Conservation (phyloP, 148 eudicot genomes). For the Agrostemma githago region DNA sequence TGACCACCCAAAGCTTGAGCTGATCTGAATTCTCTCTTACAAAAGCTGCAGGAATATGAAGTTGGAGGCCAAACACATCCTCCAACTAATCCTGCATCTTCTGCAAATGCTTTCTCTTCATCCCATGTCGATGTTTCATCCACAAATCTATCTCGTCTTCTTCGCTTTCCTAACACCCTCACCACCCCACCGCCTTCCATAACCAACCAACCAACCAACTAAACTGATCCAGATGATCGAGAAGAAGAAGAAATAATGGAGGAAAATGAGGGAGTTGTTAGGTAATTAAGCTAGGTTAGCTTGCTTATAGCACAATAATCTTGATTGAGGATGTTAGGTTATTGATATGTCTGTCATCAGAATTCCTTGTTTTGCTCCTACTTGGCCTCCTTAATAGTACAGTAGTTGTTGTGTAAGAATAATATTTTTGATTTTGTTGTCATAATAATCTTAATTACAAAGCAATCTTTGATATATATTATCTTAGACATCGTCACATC, state of each 20-base stretch:
- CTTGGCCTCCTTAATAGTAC: conserved; percentile 27
- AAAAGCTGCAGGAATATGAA: conserved; percentile 75
- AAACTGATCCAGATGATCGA: no score
- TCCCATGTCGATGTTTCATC: conserved; percentile 87
- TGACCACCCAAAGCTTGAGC: conserved; percentile 97
- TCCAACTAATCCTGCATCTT: conserved; percentile 68
- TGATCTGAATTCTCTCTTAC: conserved; percentile 76
- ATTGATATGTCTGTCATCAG: not conserved
- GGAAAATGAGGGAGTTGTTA: conserved; percentile 18
- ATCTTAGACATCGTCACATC: not conserved
- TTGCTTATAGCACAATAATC: conserved; percentile 17
- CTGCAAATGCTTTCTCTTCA: conserved; percentile 74
- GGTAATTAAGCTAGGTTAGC: conserved; percentile 17
- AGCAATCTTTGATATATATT: not conserved
- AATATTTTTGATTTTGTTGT: conserved; percentile 9
- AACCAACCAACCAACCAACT: no score
- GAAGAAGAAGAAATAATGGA: conserved; percentile 6
- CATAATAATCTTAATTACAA: not conserved
- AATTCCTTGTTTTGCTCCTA: conserved; percentile 23
- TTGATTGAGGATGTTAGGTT: conserved; percentile 7
- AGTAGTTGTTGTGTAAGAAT: conserved; percentile 23
- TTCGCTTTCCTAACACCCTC: conserved; percentile 38
- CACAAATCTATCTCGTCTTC: conserved; percentile 12
- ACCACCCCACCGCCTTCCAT: conserved; percentile 44
- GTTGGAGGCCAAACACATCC: conserved; percentile 88